Evolutionary conservation across 129 eudicot species (phyloP).

Genomic region (Helianthus tuberosus): DNA sequence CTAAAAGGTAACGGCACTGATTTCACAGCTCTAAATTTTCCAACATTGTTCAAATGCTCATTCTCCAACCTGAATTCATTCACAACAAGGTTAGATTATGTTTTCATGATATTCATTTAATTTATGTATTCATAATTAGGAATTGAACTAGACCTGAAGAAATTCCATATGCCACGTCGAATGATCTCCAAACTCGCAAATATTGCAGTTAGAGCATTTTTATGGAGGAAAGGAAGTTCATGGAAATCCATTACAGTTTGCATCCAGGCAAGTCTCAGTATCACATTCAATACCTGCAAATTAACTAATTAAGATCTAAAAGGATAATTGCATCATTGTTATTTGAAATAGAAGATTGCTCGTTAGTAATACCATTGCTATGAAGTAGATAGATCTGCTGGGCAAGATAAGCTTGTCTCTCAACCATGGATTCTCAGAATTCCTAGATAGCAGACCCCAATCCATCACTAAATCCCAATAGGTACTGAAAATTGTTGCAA

Average conservation of each 20-base stretch:
- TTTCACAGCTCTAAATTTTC: no score
- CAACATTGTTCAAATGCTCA: no score
- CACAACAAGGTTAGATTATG: background rate
- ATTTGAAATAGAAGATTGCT: background rate
- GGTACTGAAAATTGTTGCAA: slow-evolving; percentile 61
- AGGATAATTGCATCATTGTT: background rate
- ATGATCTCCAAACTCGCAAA: slow-evolving; percentile 68
- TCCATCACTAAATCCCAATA: slow-evolving; percentile 81
- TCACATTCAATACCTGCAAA: slow-evolving; percentile 52
- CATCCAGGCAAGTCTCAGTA: slow-evolving; percentile 85
- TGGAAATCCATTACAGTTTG: slow-evolving; percentile 54
- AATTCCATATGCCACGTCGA: slow-evolving; percentile 82
- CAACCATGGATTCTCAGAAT: slow-evolving; percentile 63
- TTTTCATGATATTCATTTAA: background rate
- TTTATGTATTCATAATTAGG: background rate
- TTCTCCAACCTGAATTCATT: slow-evolving; percentile 46
- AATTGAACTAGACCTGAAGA: slow-evolving; percentile 52
- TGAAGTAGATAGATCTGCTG: slow-evolving; percentile 50
- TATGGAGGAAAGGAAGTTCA: slow-evolving; percentile 56
- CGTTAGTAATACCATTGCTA: slow-evolving; percentile 55
- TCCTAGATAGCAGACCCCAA: slow-evolving; percentile 65
- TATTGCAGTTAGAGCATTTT: slow-evolving; percentile 46
- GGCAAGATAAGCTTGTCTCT: slow-evolving; percentile 69
- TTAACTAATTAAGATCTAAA: background rate
- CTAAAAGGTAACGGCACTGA: no score